Conservation (phyloP, 192 early-diverging fungal species). For the Ramicandelaber brevisporus region DNA sequence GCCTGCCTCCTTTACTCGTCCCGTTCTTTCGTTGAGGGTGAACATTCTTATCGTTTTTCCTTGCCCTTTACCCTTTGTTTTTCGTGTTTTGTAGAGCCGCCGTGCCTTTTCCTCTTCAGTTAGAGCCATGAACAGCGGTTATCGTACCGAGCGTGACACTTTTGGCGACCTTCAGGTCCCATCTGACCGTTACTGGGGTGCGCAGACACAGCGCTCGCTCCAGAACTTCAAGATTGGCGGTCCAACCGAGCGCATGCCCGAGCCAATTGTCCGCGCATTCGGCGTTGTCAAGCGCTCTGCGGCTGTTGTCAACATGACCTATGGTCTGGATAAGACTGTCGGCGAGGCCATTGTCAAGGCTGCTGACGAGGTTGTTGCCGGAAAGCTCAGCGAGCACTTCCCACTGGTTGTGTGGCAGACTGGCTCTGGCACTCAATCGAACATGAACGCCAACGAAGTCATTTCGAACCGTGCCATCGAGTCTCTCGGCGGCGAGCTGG, state of each 20-base stretch:
- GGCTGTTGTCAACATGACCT: conserved; percentile 79
- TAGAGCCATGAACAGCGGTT: too few relatives aligned
- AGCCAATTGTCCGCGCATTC: conserved; percentile 82
- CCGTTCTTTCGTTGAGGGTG: too few relatives aligned
- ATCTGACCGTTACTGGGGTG: conserved; percentile 87
- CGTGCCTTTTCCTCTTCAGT: too few relatives aligned
- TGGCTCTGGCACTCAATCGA: conserved; percentile 92
- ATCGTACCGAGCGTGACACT: conserved; percentile 59
- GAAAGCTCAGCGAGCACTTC: conserved; percentile 84
- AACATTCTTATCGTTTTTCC: too few relatives aligned
- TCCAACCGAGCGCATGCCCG: conserved; percentile 76
- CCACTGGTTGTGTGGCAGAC: conserved; percentile 98
- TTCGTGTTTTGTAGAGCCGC: too few relatives aligned
- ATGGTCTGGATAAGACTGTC: conserved; percentile 54
- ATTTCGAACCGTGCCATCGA: conserved; percentile 98
- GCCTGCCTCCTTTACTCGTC: too few relatives aligned
- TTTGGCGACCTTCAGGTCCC: conserved; percentile 92
- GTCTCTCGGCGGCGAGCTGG: conserved; percentile 70
- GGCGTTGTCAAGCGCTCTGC: conserved; percentile 89
- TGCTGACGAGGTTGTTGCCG: conserved; percentile 77
- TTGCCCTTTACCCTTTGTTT: too few relatives aligned
- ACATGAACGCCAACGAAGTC: conserved; percentile 96
- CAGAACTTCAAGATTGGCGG: conserved; percentile 98
- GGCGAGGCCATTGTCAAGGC: conserved; percentile 76
- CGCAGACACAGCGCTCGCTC: conserved; percentile 86